These are phyloP conservation scores for Diplodia scrobiculata DNA, from an alignment of 2,329 filamentous ascomycete species.

Conservation along the genomic window DNA sequence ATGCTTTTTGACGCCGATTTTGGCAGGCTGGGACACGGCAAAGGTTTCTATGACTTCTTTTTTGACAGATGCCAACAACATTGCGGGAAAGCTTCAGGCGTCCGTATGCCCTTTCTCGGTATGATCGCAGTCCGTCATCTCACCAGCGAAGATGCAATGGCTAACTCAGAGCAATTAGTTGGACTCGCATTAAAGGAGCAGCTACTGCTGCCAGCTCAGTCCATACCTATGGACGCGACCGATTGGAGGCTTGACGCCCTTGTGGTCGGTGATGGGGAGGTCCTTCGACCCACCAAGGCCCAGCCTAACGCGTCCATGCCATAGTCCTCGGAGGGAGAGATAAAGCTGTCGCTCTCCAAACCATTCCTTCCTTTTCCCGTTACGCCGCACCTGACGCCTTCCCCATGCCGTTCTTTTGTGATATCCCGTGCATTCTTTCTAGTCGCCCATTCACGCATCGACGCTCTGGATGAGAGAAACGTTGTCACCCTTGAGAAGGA, in stretches of 20 bases:
- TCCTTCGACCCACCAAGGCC: conserved; percentile 35
- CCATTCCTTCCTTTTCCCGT: conserved; percentile 14
- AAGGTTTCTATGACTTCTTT: conserved; percentile 96
- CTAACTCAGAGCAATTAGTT: conserved; percentile 50
- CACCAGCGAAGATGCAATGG: conserved; percentile 6
- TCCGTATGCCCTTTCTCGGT: conserved; percentile 62
- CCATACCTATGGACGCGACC: conserved; percentile 72
- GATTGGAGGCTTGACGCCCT: conserved; percentile 81
- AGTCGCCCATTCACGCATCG: conserved; percentile 5
- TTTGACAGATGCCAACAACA: conserved; percentile 69
- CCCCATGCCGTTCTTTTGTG: conserved; percentile 14
- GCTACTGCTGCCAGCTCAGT: conserved; percentile 65
- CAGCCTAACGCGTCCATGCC: background rate
- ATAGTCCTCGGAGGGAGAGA: conserved; percentile 16
- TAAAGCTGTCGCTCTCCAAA: conserved; percentile 18
- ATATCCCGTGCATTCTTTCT: background rate
- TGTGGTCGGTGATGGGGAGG: conserved; percentile 68
- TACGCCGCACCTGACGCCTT: conserved; percentile 21
- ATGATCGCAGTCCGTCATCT: conserved; percentile 29
- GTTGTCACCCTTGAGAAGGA: conserved; percentile 85
- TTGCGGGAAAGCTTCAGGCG: conserved; percentile 39
- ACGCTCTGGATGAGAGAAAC: conserved; percentile 72
- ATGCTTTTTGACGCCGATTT: conserved; percentile 82
- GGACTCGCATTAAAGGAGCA: conserved; percentile 87
- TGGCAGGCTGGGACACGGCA: conserved; percentile 85